A percentile compares a stretch with the other conserved stretches of the same genome.
phyloP scores from a whole-genome alignment of 2,329 filamentous ascomycete genomes.

The Dothiorella sarmentorum region DNA sequence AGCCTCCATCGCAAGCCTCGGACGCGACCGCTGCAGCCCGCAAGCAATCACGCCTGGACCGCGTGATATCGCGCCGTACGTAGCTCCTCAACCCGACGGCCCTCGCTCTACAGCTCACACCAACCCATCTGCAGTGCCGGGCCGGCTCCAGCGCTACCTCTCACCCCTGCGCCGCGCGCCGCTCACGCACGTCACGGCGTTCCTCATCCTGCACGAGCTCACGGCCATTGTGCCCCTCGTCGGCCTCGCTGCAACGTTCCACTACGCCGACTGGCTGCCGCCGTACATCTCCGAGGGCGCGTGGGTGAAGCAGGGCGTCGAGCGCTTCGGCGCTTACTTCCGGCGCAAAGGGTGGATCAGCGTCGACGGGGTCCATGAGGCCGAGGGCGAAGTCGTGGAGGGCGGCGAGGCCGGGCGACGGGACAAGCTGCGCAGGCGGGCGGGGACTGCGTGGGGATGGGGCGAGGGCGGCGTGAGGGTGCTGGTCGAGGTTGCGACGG shows the following conservation, averaged over 20 bases:
- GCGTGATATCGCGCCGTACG: slow-evolving; percentile 14
- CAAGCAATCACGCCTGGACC: slow-evolving; percentile 16
- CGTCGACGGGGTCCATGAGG: slow-evolving; percentile 36
- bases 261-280: slow-evolving; percentile 74
- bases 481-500: slow-evolving; percentile 63
- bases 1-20: background rate
- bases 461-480: slow-evolving; percentile 43
- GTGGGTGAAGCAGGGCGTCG: slow-evolving; percentile 61
- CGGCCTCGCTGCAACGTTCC: slow-evolving; percentile 71
- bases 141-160: slow-evolving; percentile 66
- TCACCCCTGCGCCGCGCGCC: slow-evolving; percentile 70
- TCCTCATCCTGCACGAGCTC: slow-evolving; percentile 86
- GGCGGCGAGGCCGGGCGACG: slow-evolving; percentile 27
- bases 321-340: slow-evolving; percentile 74
- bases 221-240: slow-evolving; percentile 81
- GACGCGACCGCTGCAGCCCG: background rate
- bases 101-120: background rate
- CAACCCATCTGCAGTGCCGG: slow-evolving; percentile 44
- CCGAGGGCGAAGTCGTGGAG: slow-evolving; percentile 40
- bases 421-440: slow-evolving; percentile 27
- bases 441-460: slow-evolving; percentile 35
- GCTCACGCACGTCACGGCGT: slow-evolving; percentile 76
- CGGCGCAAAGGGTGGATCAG: slow-evolving; percentile 69
- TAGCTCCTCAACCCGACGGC: background rate
- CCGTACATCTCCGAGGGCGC: slow-evolving; percentile 51